Base-by-base conservation (phyloP, 208 protist genomes). In the Leishmania martiniquensis region DNA sequence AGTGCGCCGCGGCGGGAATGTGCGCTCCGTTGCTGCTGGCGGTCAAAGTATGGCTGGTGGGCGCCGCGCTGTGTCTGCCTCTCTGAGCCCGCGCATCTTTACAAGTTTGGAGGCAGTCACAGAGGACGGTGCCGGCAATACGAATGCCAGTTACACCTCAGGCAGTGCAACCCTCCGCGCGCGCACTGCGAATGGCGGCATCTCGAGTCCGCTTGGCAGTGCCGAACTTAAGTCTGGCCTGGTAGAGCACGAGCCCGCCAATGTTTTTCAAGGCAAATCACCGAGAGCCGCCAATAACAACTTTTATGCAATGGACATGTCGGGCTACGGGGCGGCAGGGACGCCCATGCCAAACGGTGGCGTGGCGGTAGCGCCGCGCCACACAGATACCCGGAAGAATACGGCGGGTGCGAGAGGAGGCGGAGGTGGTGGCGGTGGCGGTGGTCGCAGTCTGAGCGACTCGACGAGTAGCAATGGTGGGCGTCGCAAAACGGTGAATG, bases 361-460 rank as follows among this genome's bases (percentile, higher is more conserved):
- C 17, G 52, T 34, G 17, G 52, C 51, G 22, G 52, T 29, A 45
- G 32, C 51, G 49, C 32, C 22, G 22, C 29, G 52, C 32, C 37
- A 25, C 25, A 45, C 70, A n/a, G 37, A 34, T 52, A 25, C n/a
- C 32, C 29, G n/a, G 37, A 62, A 62, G 49, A 52, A 34, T 45
- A n/a, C 49, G 32, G 47, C 52, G 22, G 44, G n/a, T 39, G 47
- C 47, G 15, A 47, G 45, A n/a, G 68, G 47, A 17, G 59, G 70
- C n/a, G 69, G 77, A 32, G 82, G 70, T 72, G 83, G 47, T 9
- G 78, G 60, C 57, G 82, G 72, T 54, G 85, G 73, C 32, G 84
- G 78, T n/a, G 66, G 80, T 59, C 79, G 82, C 68, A 78, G 77
- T 57, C 54, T 47, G 44, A 63, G 69, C 34, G 37, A 51, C 13